Base-by-base conservation (phyloP, 2,329 filamentous ascomycete species). In the Ceratocystiopsis minuta region DNA sequence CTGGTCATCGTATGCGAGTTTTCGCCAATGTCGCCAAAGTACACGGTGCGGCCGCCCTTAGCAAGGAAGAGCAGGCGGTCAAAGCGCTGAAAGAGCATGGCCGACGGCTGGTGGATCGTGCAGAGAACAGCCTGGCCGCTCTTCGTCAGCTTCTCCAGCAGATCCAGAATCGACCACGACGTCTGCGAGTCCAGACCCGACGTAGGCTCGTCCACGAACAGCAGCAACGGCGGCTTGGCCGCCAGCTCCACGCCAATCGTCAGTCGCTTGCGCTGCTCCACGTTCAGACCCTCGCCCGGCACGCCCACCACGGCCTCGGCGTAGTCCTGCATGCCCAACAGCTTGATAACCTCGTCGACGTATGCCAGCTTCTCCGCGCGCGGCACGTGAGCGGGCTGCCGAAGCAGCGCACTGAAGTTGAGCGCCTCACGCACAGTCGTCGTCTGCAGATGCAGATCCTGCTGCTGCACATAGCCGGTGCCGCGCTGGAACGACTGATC, bases 91-190 rank as follows among this genome's bases (percentile, higher is more conserved):
- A 95, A 94, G 42, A 96, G 69, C 72, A 93, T 86, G 36, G 86
- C 86, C 14, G 85, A 93, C n/a, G 87, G 87, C 59, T 96, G 88
- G 58, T 96, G 87, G 46, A 95, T 95, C 0, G 88, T 95, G 64
- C 86, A 94, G n/a, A 95, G 76, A 59, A 95, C 83, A 42, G 87
- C 87, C 57, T 92, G 85, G 15, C 88, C 88, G 48, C 77, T 80
- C 58, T 88, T 81, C 52, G 85, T 85, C 32, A 95, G 68, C 60
- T 92, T 94, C 60, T 92, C 80, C 35, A 96, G 71, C 12, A 95
- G 71, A 57, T 85, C 79, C 37, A 86, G 70, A 55, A 95, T 94
- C 48, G 84, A 82, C 84, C 85, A 95, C 1, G 86, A 88, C 1
- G 87, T 93, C 59, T 94, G 86, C 54, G 77, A 84, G 60, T 95